Conservation (phyloP, 495 filamentous ascomycete genomes). For the Lasiosphaeria hispida region DNA sequence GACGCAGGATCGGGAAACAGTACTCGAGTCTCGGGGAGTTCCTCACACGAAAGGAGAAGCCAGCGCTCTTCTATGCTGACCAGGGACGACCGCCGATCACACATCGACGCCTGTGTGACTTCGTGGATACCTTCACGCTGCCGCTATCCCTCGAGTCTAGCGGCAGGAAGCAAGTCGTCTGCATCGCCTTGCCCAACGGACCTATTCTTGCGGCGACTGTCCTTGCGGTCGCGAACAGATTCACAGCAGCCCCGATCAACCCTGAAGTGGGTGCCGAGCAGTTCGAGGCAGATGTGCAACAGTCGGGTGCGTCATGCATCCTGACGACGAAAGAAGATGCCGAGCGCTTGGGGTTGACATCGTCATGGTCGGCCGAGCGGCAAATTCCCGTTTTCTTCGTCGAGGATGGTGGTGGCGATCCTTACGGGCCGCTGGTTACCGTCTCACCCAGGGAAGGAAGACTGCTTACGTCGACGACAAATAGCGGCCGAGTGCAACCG, state of each 20-base stretch:
- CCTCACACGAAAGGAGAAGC: no score
- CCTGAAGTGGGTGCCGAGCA: slow-evolving; percentile 26
- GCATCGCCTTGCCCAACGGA: slow-evolving; percentile 36
- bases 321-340: slow-evolving; percentile 15
- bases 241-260: slow-evolving; percentile 35
- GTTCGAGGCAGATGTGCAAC: slow-evolving; percentile 24
- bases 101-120: no score
- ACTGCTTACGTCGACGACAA: no score
- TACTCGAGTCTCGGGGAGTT: no score
- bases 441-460: neutral
- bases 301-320: slow-evolving; percentile 17
- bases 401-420: no score
- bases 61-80: no score
- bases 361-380: neutral
- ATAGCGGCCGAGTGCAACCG: neutral
- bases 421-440: neutral
- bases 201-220: slow-evolving; percentile 32
- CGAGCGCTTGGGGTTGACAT: slow-evolving; percentile 10
- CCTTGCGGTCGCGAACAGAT: slow-evolving; percentile 31
- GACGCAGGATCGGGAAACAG: no score
- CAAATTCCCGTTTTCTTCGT: no score
- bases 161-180: slow-evolving; percentile 31
- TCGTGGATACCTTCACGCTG: no score
- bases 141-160: no score
- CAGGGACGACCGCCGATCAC: no score